Base-by-base conservation (phyloP, 768 basidiomycete species). In the Trametes punicea region DNA sequence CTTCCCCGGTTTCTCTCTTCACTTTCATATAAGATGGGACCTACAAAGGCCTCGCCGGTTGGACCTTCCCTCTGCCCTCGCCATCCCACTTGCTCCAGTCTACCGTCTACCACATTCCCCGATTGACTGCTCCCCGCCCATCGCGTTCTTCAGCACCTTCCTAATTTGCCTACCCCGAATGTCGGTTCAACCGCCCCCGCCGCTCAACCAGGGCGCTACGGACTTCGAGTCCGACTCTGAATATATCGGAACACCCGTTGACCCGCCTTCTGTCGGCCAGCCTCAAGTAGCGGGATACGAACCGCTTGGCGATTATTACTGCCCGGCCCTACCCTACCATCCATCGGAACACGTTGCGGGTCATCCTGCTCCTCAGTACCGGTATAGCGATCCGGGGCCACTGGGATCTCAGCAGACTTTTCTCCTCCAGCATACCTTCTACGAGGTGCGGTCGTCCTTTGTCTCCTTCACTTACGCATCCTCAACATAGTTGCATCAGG, bases 171-270 rank as follows among this genome's bases (percentile, higher is more conserved):
- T 36, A 44, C 20, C 31, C 49, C 51, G 26, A 41, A 62, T 62
- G 61, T 53, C 53, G 41, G 47, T 51, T 6, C 60, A 54, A n/a
- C 49, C 44, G 8, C 44, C 38, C 38, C 55, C 61, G 56, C 57
- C 55, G 25, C 58, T 50, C 48, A 21, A 25, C 46, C 53, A 60
- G 30, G 33, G 49, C 46, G 54, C 55, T 27, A 54, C 55, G 40
- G 61, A 62, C 46, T 29, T 46, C 46, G 57, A 59, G 20, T 59
- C 61, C 40, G 61, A 62, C 47, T 59, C 61, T 16, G 61, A 62
- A 44, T 59, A 52, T 27, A 51, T 59, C 36, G 54, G 54, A 2
- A 59, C 61, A 13, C 61, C 61, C 40, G 50, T 59, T 45, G 61
- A 62, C 34, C 44, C 53, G 7, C 56, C 56, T 34, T 27, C 52